Evolutionary conservation across 305 asterid species (phyloP).

Genomic region (Fraxinus floribunda): DNA sequence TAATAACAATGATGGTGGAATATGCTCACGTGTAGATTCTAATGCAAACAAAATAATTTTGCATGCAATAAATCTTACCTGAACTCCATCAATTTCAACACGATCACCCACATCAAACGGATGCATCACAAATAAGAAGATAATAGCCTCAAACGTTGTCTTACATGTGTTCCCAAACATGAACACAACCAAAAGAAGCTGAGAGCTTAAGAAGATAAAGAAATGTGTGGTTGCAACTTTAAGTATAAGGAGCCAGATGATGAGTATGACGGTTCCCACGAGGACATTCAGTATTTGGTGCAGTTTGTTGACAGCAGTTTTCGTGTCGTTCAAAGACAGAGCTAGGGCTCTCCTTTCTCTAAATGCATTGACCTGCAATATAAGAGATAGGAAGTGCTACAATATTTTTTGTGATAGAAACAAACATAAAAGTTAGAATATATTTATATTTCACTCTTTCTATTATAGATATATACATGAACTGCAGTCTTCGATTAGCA

Average conservation of each 20-base stretch:
- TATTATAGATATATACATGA: neutral
- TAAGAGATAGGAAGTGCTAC: neutral
- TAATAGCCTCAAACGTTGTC: constrained; percentile 83
- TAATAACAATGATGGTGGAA: neutral
- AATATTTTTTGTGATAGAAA: constrained; percentile 4
- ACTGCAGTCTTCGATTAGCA: neutral
- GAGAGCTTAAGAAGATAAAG: constrained; percentile 74
- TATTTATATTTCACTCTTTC: neutral
- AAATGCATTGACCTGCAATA: constrained; percentile 63
- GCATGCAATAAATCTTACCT: constrained; percentile 39
- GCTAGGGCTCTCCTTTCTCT: constrained; percentile 83
- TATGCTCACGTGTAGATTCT: neutral
- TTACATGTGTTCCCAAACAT: constrained; percentile 84
- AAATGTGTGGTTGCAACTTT: constrained; percentile 72
- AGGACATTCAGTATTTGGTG: constrained; percentile 64
- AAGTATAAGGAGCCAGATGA: constrained; percentile 74
- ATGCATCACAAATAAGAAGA: constrained; percentile 87
- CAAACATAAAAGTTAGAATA: neutral
- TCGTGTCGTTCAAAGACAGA: constrained; percentile 75
- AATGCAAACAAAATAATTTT: neutral
- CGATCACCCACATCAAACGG: constrained; percentile 93
- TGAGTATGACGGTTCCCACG: constrained; percentile 44
- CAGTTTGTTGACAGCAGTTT: constrained; percentile 79
- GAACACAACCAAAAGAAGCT: constrained; percentile 67
- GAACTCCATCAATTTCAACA: constrained; percentile 73